Percentiles rank a stretch among this genome's conserved stretches.
Conservation (phyloP, 768 basidiomycete genomes). For the Xerocomellus intermedius region DNA sequence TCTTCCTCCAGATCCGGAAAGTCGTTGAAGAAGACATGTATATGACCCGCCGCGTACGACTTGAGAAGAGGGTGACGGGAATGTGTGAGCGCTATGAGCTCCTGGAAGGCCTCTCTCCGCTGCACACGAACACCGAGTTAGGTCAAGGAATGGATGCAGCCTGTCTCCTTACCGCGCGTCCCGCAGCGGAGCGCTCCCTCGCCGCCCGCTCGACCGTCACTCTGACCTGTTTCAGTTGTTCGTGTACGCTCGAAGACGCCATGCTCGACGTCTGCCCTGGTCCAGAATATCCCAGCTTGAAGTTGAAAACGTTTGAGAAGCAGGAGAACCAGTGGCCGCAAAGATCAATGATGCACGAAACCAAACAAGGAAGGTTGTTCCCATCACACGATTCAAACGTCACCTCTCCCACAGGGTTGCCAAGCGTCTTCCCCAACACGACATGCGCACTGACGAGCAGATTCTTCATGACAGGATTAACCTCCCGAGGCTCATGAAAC, state of each 20-base stretch:
- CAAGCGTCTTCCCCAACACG: background rate
- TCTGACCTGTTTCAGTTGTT: conserved; percentile 21
- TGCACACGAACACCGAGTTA: conserved; percentile 25
- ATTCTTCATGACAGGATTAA: conserved; percentile 64
- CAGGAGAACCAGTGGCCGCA: background rate
- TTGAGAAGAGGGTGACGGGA: conserved; percentile 48
- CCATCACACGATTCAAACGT: conserved; percentile 10
- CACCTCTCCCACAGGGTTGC: background rate
- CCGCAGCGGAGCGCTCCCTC: conserved; percentile 37
- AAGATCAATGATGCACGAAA: conserved; percentile 13
- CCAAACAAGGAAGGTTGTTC: conserved; percentile 26
- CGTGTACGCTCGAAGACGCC: conserved; percentile 20
- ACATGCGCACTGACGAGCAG: conserved; percentile 33
- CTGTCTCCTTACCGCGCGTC: conserved; percentile 36
- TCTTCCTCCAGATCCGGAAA: conserved; percentile 73
- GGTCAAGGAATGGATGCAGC: background rate
- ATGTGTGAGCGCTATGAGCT: conserved; percentile 54
- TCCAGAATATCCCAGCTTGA: background rate
- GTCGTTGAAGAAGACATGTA: conserved; percentile 59
- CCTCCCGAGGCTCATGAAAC: conserved; percentile 54
- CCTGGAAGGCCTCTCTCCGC: conserved; percentile 52
- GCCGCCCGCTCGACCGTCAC: conserved; percentile 47
- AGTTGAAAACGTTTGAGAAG: background rate
- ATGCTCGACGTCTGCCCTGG: conserved; percentile 7
- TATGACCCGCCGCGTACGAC: conserved; percentile 54